These are phyloP conservation scores for Lactarius sp. DNA, from an alignment of 768 basidiomycete genomes.

Conservation along the genomic window DNA sequence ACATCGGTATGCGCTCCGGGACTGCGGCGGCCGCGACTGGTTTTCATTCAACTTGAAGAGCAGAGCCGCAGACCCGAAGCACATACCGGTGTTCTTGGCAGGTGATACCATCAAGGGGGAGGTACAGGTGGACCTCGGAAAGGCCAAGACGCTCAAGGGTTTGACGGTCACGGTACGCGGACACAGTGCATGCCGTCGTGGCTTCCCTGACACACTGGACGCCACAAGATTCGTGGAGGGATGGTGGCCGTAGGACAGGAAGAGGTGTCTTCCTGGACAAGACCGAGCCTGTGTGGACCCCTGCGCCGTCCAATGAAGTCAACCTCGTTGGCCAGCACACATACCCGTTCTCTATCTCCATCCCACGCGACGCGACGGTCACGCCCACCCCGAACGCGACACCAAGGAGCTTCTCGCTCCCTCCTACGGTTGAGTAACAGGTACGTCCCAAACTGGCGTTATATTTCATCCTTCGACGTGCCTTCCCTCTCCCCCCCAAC, in stretches of 20 bases:
- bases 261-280: slow-evolving; percentile 16
- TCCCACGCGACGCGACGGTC: slow-evolving; percentile 6
- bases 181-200: background rate
- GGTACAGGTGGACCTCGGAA: slow-evolving; percentile 13
- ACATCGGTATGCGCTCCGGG: slow-evolving; percentile 10
- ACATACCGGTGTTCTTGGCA: slow-evolving; percentile 14
- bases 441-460: slow-evolving; percentile 31
- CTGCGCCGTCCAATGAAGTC: slow-evolving; percentile 7
- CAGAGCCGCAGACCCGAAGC: slow-evolving; percentile 17
- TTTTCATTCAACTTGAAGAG: slow-evolving; percentile 15
- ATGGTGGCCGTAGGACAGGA: slow-evolving; percentile 17
- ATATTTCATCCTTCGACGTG: background rate
- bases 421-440: slow-evolving; percentile 40
- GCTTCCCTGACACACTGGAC: too few species aligned
- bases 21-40: slow-evolving; percentile 8
- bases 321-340: slow-evolving; percentile 12
- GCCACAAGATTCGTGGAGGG: slow-evolving; percentile 13
- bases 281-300: slow-evolving; percentile 12
- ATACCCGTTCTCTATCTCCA: slow-evolving; percentile 15
- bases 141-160: slow-evolving; percentile 18
- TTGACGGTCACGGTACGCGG: slow-evolving; percentile 11
- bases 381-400: background rate
- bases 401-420: slow-evolving; percentile 1
- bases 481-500: background rate
- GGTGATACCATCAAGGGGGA: slow-evolving; percentile 19